Evolutionary conservation across 2,329 filamentous ascomycete genomes (phyloP).

Genomic region (Fusarium temperatum): DNA sequence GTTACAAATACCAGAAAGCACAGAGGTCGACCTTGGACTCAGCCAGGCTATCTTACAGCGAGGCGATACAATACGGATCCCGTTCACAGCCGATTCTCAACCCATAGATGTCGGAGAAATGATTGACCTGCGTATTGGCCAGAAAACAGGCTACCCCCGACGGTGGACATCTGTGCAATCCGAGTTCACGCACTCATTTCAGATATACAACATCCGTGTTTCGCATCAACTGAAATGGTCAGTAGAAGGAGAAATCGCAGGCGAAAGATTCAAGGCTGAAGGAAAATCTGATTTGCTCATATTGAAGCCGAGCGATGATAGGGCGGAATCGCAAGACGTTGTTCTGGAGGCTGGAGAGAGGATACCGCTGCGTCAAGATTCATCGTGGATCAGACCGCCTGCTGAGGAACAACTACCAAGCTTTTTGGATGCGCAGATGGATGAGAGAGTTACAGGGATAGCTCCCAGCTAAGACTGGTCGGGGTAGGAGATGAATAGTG

Average conservation of each 20-base stretch:
- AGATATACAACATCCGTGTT: constrained; percentile 41
- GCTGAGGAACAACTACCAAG: not conserved
- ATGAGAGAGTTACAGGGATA: fast-evolving
- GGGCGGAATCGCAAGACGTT: not conserved
- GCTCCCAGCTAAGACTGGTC: fast-evolving
- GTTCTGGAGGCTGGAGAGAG: not conserved
- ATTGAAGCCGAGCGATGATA: not conserved
- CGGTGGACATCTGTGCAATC: not conserved
- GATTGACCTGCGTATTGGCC: not conserved
- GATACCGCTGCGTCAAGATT: not conserved
- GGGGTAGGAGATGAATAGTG: fast-evolving
- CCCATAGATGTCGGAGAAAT: constrained; percentile 13
- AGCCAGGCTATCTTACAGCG: not conserved
- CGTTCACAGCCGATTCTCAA: not conserved
- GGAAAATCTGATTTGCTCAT: not conserved
- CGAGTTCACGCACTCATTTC: constrained; percentile 31
- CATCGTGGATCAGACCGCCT: constrained; percentile 6
- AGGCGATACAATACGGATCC: not conserved
- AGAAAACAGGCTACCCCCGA: not conserved
- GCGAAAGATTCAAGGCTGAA: not conserved
- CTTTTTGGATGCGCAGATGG: not conserved
- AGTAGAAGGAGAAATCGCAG: not conserved
- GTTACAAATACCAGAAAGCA: not conserved
- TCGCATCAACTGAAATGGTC: constrained; percentile 35
- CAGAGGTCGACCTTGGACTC: not conserved